Evolutionary conservation across 2,329 filamentous ascomycete species (phyloP).

Genomic region (Bipolaris oryzae): DNA sequence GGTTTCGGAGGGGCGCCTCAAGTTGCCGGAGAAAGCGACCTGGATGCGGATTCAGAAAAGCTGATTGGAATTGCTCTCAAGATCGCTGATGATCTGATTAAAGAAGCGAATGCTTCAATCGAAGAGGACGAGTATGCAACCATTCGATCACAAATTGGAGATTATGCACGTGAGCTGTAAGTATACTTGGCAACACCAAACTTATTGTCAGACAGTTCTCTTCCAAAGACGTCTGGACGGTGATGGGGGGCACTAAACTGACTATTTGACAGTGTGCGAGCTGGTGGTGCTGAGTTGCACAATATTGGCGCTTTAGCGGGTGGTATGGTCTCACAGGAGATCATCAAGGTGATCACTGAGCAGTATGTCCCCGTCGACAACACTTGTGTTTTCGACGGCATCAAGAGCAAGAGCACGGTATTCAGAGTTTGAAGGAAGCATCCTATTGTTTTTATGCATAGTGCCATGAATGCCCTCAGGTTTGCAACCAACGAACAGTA

Average conservation of each 20-base stretch:
- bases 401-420: slow-evolving; percentile 61
- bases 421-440: slow-evolving; percentile 48
- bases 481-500: background rate
- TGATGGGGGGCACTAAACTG: background rate
- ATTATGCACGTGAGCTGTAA: slow-evolving; percentile 54
- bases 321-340: slow-evolving; percentile 94
- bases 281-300: slow-evolving; percentile 84
- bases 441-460: background rate
- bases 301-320: slow-evolving; percentile 88
- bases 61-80: slow-evolving; percentile 52
- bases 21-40: slow-evolving; percentile 46
- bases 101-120: slow-evolving; percentile 48
- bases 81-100: slow-evolving; percentile 51
- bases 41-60: slow-evolving; percentile 47
- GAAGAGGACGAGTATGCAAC: slow-evolving; percentile 52
- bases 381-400: slow-evolving; percentile 67
- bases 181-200: slow-evolving; percentile 18
- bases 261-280: slow-evolving; percentile 62
- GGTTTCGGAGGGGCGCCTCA: slow-evolving; percentile 41
- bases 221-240: background rate
- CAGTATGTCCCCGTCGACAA: slow-evolving; percentile 71
- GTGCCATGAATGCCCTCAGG: background rate
- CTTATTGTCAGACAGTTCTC: background rate
- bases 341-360: slow-evolving; percentile 83
- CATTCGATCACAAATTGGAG: slow-evolving; percentile 44